Percentiles rank a stretch among this genome's conserved stretches.
Conservation (phyloP, 1,139 yeast species). For the Meyerozyma guilliermondii region DNA sequence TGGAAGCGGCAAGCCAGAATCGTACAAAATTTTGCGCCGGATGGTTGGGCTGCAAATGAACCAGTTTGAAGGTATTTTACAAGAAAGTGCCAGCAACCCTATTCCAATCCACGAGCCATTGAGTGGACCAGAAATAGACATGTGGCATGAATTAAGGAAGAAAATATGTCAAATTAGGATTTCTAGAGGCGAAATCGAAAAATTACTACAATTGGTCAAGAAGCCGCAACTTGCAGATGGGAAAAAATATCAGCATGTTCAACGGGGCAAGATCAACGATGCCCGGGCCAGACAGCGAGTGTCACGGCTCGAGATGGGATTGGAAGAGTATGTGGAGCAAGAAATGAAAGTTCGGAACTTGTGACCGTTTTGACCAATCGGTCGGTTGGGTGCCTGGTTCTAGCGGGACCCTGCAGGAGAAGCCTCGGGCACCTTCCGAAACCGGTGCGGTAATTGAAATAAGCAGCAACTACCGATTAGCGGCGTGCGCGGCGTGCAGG, state of each 20-base stretch:
- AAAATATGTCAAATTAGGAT: background rate
- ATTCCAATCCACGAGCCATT: conserved; percentile 7
- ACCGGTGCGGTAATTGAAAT: background rate
- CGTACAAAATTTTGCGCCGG: conserved; percentile 23
- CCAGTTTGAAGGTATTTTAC: conserved; percentile 17
- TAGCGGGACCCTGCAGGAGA: too few species aligned
- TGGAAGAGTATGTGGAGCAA: background rate
- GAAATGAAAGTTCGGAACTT: background rate
- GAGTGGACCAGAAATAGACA: conserved; percentile 3
- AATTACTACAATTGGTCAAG: background rate
- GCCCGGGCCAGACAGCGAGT: background rate
- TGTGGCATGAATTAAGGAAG: conserved; percentile 5
- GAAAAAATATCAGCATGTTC: background rate
- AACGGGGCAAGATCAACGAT: background rate
- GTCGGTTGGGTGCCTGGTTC: background rate
- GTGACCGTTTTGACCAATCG: background rate
- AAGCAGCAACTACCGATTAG: background rate
- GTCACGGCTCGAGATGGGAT: background rate
- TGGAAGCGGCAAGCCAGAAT: conserved; percentile 18
- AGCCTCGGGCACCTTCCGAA: background rate
- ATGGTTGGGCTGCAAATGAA: conserved; percentile 15
- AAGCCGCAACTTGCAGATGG: background rate
- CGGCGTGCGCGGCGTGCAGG: background rate
- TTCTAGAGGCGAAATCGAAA: background rate
- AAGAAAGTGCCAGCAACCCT: conserved; percentile 5